phyloP scores from a whole-genome alignment of 1,139 yeast genomes.

The Saccharomycopsis hybrid region DNA sequence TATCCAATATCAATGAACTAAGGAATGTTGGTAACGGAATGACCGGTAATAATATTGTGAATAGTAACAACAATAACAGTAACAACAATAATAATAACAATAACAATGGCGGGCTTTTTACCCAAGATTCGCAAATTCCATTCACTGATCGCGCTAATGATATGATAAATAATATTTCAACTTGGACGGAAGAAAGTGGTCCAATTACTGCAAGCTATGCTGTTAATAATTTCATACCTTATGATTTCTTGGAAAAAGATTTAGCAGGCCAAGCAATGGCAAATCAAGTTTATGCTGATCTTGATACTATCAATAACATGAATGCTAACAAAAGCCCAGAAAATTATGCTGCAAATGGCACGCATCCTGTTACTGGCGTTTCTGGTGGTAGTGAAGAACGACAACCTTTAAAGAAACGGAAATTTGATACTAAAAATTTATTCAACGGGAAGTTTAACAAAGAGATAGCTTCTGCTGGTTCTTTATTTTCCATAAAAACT shows the following conservation, averaged over 20 bases:
- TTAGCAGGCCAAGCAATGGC: conserved; percentile 2
- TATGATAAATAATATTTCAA: conserved; percentile 56
- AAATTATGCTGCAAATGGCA: no score
- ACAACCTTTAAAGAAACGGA: conserved; percentile 4
- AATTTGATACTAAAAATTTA: conserved; percentile 16
- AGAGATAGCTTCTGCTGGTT: neutral
- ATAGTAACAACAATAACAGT: neutral
- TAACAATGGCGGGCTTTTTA: neutral
- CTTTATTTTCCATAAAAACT: neutral
- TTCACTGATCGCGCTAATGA: conserved; percentile 48
- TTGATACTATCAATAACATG: conserved; percentile 3
- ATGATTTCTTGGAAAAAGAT: conserved; percentile 10
- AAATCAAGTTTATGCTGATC: conserved; percentile 8
- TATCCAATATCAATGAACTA: no score
- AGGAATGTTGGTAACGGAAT: no score
- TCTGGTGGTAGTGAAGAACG: neutral
- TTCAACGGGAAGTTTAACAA: conserved; percentile 15
- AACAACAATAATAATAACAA: conserved; percentile 8
- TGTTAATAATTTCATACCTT: conserved; percentile 8
- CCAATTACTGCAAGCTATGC: conserved; percentile 27
- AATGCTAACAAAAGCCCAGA: neutral
- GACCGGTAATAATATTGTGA: no score
- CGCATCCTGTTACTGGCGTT: neutral
- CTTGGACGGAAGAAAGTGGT: conserved; percentile 48
- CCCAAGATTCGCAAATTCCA: conserved; percentile 26